phyloP scores from a whole-genome alignment of 176 grass and related monocot genomes.

The Thinopyrum elongatum region DNA sequence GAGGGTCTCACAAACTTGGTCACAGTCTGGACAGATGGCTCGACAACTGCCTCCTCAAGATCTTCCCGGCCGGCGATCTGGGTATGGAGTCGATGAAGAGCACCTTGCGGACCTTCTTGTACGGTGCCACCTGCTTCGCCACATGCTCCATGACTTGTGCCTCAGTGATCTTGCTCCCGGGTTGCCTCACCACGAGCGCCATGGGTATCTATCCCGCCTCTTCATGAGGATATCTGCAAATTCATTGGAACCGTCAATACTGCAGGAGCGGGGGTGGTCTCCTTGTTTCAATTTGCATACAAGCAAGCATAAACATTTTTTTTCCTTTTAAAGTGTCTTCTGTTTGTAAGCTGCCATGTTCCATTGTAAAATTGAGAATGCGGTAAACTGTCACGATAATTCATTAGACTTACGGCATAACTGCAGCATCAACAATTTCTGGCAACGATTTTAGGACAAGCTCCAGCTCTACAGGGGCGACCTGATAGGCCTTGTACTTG shows the following conservation, averaged over 20 bases:
- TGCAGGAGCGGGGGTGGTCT: background rate
- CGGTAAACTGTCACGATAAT: too few relatives aligned
- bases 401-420: constrained; percentile 54
- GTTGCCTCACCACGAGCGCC: constrained; percentile 66
- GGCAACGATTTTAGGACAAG: constrained; percentile 57
- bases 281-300: too few relatives aligned
- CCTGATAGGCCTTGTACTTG: constrained; percentile 96
- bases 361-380: too few relatives aligned
- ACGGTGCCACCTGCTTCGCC: constrained; percentile 62
- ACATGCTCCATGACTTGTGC: constrained; percentile 67
- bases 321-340: too few relatives aligned
- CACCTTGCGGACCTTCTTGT: constrained; percentile 71
- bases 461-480: constrained; percentile 81
- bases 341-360: too few relatives aligned
- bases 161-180: constrained; percentile 60
- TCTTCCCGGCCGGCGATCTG: constrained; percentile 68
- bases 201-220: constrained; percentile 76
- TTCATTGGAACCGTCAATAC: background rate
- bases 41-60: constrained; percentile 59
- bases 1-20: background rate
- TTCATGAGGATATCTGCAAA: constrained; percentile 60
- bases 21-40: constrained; percentile 44
- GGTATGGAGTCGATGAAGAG: constrained; percentile 62
- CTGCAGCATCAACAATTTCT: constrained; percentile 62
- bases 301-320: too few relatives aligned